Percentiles rank a stretch among this genome's conserved stretches.
Evolutionary conservation across 768 basidiomycete species (phyloP).

Genomic region (Naganishia vaughanmartiniae): DNA sequence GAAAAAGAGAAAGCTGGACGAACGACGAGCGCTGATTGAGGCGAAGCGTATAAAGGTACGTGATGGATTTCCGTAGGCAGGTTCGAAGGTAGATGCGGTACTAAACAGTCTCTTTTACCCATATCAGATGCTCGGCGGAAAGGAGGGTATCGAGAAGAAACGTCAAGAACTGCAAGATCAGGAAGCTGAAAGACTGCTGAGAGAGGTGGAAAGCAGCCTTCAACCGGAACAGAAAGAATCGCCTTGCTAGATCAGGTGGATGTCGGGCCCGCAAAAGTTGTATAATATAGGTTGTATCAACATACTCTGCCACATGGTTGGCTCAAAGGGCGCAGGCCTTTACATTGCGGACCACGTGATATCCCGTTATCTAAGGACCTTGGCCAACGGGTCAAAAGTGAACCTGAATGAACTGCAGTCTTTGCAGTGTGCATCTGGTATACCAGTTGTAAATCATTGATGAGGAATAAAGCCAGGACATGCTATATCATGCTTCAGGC

Average conservation of each 20-base stretch:
- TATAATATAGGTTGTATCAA: neutral
- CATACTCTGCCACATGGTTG: neutral
- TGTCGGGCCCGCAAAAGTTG: neutral
- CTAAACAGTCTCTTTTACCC: neutral
- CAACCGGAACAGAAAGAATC: neutral
- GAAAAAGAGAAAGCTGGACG: slow-evolving; percentile 44
- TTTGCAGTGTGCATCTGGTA: neutral
- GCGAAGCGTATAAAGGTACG: slow-evolving; percentile 43
- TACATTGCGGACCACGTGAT: neutral
- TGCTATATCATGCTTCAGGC: neutral
- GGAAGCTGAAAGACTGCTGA: slow-evolving; percentile 36
- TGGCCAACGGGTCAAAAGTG: too few species aligned
- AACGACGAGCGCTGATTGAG: slow-evolving; percentile 44
- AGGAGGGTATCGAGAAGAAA: slow-evolving; percentile 37
- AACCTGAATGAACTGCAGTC: neutral
- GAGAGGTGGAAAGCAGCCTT: slow-evolving; percentile 4
- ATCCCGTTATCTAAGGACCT: too few species aligned
- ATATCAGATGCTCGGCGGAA: slow-evolving; percentile 37
- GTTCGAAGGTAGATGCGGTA: neutral
- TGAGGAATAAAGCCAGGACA: neutral
- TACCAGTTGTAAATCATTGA: neutral
- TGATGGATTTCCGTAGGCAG: neutral
- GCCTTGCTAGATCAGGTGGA: neutral
- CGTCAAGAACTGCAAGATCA: slow-evolving; percentile 35
- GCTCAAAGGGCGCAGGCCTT: neutral